These are phyloP conservation scores for Phytopythium montanum DNA, from an alignment of 352 stramenopile species.

Conservation along the genomic window DNA sequence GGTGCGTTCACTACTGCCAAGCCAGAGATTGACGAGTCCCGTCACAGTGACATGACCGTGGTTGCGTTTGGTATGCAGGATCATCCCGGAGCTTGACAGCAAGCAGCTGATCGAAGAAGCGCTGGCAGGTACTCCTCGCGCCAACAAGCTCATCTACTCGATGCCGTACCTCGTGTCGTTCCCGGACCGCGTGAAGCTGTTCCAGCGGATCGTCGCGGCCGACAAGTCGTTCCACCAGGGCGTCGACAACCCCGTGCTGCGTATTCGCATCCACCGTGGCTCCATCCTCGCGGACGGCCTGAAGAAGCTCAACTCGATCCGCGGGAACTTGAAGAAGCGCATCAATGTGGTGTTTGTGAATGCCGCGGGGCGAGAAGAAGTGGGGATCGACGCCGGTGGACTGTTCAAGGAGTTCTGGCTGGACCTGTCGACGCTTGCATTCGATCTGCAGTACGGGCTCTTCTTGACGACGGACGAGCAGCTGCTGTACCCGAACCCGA, in stretches of 20 bases:
- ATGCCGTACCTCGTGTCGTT: slow-evolving; percentile 80
- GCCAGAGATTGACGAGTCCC: neutral
- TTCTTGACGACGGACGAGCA: slow-evolving; percentile 67
- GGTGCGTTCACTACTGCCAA: slow-evolving; percentile 28
- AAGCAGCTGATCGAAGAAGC: slow-evolving; percentile 57
- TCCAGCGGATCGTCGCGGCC: slow-evolving; percentile 49
- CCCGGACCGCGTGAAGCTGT: slow-evolving; percentile 64
- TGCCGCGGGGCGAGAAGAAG: slow-evolving; percentile 88
- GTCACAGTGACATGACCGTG: neutral
- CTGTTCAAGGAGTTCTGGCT: slow-evolving; percentile 98
- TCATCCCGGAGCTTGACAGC: slow-evolving; percentile 50
- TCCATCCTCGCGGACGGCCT: slow-evolving; percentile 89
- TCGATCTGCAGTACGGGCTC: slow-evolving; percentile 92
- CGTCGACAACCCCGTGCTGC: slow-evolving; percentile 35
- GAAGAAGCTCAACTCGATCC: slow-evolving; percentile 80
- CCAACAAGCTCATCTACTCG: slow-evolving; percentile 57
- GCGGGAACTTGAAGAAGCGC: slow-evolving; percentile 81
- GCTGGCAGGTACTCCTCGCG: slow-evolving; percentile 40
- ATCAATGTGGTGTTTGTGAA: slow-evolving; percentile 87
- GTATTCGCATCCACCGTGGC: slow-evolving; percentile 59
- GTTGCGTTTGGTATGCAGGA: slow-evolving; percentile 22
- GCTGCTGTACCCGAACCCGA: slow-evolving; percentile 94
- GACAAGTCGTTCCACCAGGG: slow-evolving; percentile 58
- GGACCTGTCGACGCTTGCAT: slow-evolving; percentile 87
- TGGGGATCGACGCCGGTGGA: slow-evolving; percentile 94